Evolutionary conservation across 345 rosid species (phyloP), one percentile per base, ranked within the genome.

Genomic region (Hevea brasiliensis): DNA sequence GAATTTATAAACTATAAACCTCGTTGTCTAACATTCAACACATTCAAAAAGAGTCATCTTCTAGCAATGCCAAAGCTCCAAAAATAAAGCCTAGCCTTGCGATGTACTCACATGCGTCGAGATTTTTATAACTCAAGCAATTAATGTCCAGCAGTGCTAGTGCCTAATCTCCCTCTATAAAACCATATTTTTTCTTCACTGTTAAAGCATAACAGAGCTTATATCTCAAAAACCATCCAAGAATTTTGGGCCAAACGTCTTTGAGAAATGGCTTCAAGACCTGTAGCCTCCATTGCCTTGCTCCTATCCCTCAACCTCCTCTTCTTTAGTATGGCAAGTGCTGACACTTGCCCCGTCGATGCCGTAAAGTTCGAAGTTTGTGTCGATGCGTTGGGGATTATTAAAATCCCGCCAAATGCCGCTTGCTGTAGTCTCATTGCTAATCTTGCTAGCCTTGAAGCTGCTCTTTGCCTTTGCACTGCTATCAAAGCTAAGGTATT

Each of bases 391-490:
- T 83, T 86, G 48, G 73, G 56, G 24, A 1, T 48, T 13, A 48
- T 67, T 51, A 41, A 48, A 24, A 7, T 67, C 26, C 90, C 90
- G 58, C 86, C 90, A 7, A 81, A 74, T 18, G 60, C 65, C 12
- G 79, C 85, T 24, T 85, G 90, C 71, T 88, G 90, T 57, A 18
- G 79, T 3, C 81, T 83, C 48, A 63, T 88, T 41, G 8, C 76
- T 62, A 84, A 83, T 20, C 88, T 88, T 18, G 85, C 32, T 29
- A 88, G 77, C 65, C 75, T 86, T 65, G 88, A 88, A 57, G 89
- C 85, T 27, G 86, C 88, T 0, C 76, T 81, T 72, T 88, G 90
- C 82, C 89, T 88, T 53, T 88, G 88, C 84, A 83, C 87, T 18
- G 85, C 84, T 7, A 73, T 87, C 12, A 84, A 65, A 74, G 85